Base-by-base conservation (phyloP, 805 yeast species). In the Kodamaea lidongshanica region DNA sequence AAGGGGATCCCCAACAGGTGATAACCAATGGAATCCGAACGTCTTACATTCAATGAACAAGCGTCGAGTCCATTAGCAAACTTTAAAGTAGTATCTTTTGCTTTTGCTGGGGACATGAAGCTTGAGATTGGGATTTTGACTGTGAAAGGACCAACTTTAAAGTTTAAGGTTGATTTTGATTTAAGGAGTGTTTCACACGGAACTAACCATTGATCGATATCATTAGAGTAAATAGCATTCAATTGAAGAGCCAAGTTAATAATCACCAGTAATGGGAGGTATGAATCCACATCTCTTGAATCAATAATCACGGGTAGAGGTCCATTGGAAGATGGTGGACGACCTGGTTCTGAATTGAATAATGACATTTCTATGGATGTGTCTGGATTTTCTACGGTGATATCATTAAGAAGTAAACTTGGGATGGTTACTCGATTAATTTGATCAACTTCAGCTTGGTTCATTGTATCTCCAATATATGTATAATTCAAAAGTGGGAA, bases 211-310 rank as follows among this genome's bases (percentile, higher is more conserved):
- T 66, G 44, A 14, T 57, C 59, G 5, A 62, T 45, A 5, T 60
- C 57, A 4, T 55, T 49, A 3, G 70, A 65, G 46, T 72, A 82
- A 39, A 65, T 70, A 0, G 89, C 89, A 44, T 77, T 77, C 22
- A 78, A 56, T 52, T 82, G 88, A 15, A 80, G 62, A 0, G 88
- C 85, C 17, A 82, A 52, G 41, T 71, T 72, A 29, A 81, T 62
- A 23, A 82, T 57, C 4, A 72, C 48, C 26, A 69, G 66, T 23
- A 67, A 54, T 0, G 89, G 89, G 19, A 82, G 48, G 45, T 59
- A 69, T 16, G 63, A 64, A 48, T 54, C 70, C 7, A 52, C 38
- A 23, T 67, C 58, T 33, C 84, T 60, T 1, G 83, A 58, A 45
- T 80, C 86, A 12, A 81, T 46, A 4, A 79, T 32, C 0, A 75